phyloP scores from a whole-genome alignment of 768 basidiomycete genomes.

The Dentipellis fragilis region DNA sequence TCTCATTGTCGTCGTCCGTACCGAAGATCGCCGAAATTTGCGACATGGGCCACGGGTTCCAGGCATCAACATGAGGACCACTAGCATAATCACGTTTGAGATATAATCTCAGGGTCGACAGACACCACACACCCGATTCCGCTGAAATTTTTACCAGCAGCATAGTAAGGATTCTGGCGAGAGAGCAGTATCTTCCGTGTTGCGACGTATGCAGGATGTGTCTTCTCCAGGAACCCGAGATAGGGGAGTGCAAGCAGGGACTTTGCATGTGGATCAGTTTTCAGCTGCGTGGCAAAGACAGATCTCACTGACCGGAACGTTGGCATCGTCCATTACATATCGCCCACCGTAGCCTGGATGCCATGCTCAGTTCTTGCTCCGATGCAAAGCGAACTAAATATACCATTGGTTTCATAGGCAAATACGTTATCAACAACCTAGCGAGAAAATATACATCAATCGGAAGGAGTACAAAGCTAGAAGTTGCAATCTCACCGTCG shows the following conservation, averaged over 20 bases:
- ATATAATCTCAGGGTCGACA: no score
- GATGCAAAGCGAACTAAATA: not conserved
- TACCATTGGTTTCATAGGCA: conserved; percentile 72
- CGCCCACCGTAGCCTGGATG: conserved; percentile 49
- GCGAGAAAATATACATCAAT: not conserved
- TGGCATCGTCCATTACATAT: conserved; percentile 81
- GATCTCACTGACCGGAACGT: conserved; percentile 53
- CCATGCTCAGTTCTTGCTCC: not conserved
- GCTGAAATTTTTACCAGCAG: conserved; percentile 50
- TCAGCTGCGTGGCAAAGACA: not conserved
- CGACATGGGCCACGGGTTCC: conserved; percentile 81
- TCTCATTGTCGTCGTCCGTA: conserved; percentile 63
- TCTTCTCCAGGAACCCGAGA: conserved; percentile 61
- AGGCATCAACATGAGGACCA: conserved; percentile 64
- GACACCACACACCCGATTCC: conserved; percentile 49
- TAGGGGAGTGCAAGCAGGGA: conserved; percentile 74
- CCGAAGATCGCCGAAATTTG: conserved; percentile 67
- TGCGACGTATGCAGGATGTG: conserved; percentile 47
- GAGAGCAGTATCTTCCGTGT: conserved; percentile 58
- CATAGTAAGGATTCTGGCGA: conserved; percentile 58
- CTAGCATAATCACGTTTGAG: conserved; percentile 22
- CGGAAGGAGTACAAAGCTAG: not conserved
- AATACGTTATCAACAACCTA: conserved; percentile 58
- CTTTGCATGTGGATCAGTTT: conserved; percentile 22
- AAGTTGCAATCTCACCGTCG: conserved; percentile 31